These are phyloP conservation scores for Arthrobotrys entomopaga DNA, from an alignment of 2,329 filamentous ascomycete species.

Conservation along the genomic window DNA sequence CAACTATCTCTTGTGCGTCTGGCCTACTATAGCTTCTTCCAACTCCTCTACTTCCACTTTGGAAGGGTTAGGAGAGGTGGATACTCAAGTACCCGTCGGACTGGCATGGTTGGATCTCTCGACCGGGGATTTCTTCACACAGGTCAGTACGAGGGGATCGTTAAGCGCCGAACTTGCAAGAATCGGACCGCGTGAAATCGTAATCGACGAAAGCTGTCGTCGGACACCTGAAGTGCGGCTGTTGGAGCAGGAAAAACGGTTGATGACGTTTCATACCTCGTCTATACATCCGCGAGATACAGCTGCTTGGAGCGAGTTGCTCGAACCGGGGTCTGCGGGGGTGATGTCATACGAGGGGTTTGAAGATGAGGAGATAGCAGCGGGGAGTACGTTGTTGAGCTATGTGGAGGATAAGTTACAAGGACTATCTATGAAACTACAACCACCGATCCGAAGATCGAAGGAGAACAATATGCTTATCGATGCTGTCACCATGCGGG, in stretches of 20 bases:
- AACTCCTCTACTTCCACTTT: slow-evolving; percentile 3
- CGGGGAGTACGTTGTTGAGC: slow-evolving; percentile 81
- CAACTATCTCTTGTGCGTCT: slow-evolving; percentile 86
- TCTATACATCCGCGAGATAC: slow-evolving; percentile 77
- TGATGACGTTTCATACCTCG: slow-evolving; percentile 60
- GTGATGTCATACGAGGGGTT: slow-evolving; percentile 69
- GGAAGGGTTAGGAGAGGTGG: slow-evolving; percentile 5
- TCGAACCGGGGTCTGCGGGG: slow-evolving; percentile 75
- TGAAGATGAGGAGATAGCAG: slow-evolving; percentile 74
- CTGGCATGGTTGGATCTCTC: slow-evolving; percentile 95
- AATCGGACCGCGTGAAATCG: slow-evolving; percentile 83
- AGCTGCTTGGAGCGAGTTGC: slow-evolving; percentile 75
- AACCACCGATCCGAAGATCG: slow-evolving; percentile 80
- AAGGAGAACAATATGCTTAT: slow-evolving; percentile 84
- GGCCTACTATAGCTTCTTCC: slow-evolving; percentile 3
- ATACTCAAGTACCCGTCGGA: slow-evolving; percentile 67
- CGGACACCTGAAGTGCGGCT: slow-evolving; percentile 62
- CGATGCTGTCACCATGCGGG: slow-evolving; percentile 88
- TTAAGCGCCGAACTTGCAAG: slow-evolving; percentile 84
- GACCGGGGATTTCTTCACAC: slow-evolving; percentile 92
- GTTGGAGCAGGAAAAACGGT: slow-evolving; percentile 71
- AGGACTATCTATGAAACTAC: slow-evolving; percentile 80
- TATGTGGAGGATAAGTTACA: slow-evolving; percentile 84
- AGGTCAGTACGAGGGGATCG: slow-evolving; percentile 75
- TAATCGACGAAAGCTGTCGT: slow-evolving; percentile 69